Conservation (phyloP, 1,284 basidiomycete species). For the Tremellales sp. region DNA sequence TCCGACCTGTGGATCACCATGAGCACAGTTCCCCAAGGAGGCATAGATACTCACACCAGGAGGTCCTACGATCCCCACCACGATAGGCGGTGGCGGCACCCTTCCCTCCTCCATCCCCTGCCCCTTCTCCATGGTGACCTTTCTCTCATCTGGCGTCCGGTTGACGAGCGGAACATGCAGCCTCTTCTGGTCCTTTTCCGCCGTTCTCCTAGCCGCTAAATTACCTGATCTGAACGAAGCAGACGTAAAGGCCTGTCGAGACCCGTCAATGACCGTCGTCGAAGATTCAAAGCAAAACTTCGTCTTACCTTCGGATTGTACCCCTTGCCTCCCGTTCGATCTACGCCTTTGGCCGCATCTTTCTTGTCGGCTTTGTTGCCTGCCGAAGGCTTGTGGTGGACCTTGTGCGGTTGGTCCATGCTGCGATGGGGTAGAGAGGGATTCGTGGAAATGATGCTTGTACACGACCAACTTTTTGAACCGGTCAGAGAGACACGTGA, state of each 20-base stretch:
- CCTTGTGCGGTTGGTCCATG: slow-evolving; percentile 59
- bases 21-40: slow-evolving; percentile 51
- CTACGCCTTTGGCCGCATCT: slow-evolving; percentile 62
- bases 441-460: neutral
- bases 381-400: slow-evolving; percentile 68
- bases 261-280: neutral
- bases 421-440: slow-evolving; percentile 3
- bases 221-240: slow-evolving; percentile 84
- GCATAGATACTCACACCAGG: slow-evolving; percentile 75
- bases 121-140: slow-evolving; percentile 45
- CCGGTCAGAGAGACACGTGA: neutral
- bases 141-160: slow-evolving; percentile 78
- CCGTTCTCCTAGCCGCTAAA: slow-evolving; percentile 81
- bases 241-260: slow-evolving; percentile 72
- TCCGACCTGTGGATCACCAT: no score
- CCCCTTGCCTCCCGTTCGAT: slow-evolving; percentile 54
- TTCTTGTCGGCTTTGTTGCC: slow-evolving; percentile 73
- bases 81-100: slow-evolving; percentile 77
- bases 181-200: slow-evolving; percentile 88
- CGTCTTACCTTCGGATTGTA: slow-evolving; percentile 84
- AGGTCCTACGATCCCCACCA: slow-evolving; percentile 95
- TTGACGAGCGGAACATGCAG: slow-evolving; percentile 95
- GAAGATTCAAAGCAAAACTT: neutral
- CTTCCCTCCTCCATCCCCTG: slow-evolving; percentile 45
- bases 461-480: slow-evolving; percentile 4